A percentile compares a stretch with the other conserved stretches of the same genome.
Conservation (phyloP, 768 basidiomycete species). For the Tylopilus rubrobrunneus region DNA sequence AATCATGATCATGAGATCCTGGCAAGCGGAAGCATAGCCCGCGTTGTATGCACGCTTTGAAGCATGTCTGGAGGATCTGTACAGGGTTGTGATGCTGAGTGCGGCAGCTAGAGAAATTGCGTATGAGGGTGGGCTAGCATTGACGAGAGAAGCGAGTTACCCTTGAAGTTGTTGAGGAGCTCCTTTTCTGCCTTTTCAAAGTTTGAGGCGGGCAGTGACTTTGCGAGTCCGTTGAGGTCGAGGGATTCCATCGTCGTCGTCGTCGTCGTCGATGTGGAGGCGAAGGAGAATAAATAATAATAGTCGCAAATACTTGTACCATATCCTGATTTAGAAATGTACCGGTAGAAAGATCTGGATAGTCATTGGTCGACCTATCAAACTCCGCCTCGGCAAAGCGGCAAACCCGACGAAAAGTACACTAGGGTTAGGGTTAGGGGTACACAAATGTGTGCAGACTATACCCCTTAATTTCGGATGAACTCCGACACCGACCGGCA, state of each 20-base stretch:
- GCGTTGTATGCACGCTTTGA: conserved; percentile 79
- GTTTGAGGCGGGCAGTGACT: conserved; percentile 64
- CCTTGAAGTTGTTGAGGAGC: conserved; percentile 77
- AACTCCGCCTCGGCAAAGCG: too few species aligned
- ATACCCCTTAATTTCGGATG: too few species aligned
- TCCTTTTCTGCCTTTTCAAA: conserved; percentile 79
- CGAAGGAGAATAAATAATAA: neutral
- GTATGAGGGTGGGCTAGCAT: conserved; percentile 17
- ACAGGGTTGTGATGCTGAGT: conserved; percentile 79
- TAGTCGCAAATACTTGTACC: conserved; percentile 1
- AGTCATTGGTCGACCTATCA: too few species aligned
- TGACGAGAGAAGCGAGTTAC: conserved; percentile 22
- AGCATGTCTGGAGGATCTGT: conserved; percentile 71
- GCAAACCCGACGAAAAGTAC: too few species aligned
- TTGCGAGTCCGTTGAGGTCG: conserved; percentile 75
- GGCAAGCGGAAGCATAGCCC: conserved; percentile 76
- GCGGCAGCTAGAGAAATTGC: conserved; percentile 57
- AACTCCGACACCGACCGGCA: too few species aligned
- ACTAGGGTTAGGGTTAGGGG: too few species aligned
- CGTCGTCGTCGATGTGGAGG: conserved; percentile 9
- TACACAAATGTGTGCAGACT: too few species aligned
- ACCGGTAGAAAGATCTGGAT: too few species aligned
- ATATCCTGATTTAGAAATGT: neutral
- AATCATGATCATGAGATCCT: conserved; percentile 77
- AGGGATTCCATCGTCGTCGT: conserved; percentile 59